Evolutionary conservation across 441 rosid genomes (phyloP).

Genomic region (Euphorbia corollata): DNA sequence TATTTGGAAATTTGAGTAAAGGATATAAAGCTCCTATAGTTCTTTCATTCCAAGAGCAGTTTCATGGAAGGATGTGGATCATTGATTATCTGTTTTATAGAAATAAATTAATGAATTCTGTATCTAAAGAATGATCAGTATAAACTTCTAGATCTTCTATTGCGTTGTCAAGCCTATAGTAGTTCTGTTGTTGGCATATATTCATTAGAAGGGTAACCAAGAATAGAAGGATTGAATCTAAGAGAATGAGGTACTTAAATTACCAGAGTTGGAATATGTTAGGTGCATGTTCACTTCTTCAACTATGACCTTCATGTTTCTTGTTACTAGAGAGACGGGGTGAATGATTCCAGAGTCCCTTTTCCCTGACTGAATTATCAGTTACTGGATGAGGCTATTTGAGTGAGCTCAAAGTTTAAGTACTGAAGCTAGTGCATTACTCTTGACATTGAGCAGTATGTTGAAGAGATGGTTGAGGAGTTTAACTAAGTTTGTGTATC

Average conservation of each 20-base stretch:
- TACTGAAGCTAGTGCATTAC: neutral
- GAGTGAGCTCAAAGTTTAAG: neutral
- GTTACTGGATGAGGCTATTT: neutral
- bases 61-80: slow-evolving; percentile 1
- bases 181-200: no score
- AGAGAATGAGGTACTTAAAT: no score
- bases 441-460: neutral
- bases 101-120: neutral
- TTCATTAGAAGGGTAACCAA: no score
- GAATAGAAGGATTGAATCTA: no score
- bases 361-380: neutral
- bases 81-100: neutral
- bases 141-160: neutral
- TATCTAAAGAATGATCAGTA: neutral
- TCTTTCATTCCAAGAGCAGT: neutral
- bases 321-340: no score
- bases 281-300: no score
- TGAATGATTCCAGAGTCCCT: no score
- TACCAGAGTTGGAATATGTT: no score
- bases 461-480: neutral
- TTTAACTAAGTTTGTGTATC: neutral
- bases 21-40: neutral
- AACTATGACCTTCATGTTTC: no score
- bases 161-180: neutral
- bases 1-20: neutral